phyloP scores from a whole-genome alignment of 352 stramenopile genomes.

The Phytophthora gonapodyides region DNA sequence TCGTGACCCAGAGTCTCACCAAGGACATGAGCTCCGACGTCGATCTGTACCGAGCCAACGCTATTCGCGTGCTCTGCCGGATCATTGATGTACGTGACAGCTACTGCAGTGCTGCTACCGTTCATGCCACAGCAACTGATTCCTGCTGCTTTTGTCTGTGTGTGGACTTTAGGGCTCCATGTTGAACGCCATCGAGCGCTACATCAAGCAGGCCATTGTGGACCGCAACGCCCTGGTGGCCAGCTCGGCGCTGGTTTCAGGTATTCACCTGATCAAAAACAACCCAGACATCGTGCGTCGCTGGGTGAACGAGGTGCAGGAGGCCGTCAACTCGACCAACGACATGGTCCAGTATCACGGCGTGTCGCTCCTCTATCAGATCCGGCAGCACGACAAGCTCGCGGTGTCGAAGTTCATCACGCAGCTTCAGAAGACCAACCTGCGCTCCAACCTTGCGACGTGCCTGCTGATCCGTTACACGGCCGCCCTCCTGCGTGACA shows the following conservation, averaged over 20 bases:
- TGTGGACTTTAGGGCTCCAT: constrained; percentile 72
- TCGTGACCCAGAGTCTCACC: constrained; percentile 98
- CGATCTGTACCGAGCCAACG: constrained; percentile 98
- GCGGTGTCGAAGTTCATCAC: constrained; percentile 96
- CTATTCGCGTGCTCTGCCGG: constrained; percentile 97
- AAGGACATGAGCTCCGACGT: constrained; percentile 99
- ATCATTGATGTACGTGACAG: constrained; percentile 87
- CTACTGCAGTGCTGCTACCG: background rate
- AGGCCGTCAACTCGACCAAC: constrained; percentile 94
- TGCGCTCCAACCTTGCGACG: constrained; percentile 94
- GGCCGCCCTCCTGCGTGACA: constrained; percentile 88
- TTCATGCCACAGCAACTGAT: constrained; percentile 14
- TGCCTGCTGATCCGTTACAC: constrained; percentile 99
- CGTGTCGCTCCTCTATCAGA: constrained; percentile 98
- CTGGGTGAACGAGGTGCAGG: constrained; percentile 98
- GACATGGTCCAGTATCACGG: constrained; percentile 99
- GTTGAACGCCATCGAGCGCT: constrained; percentile 93
- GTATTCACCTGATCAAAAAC: constrained; percentile 94
- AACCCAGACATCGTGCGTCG: constrained; percentile 92
- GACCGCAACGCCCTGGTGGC: constrained; percentile 97
- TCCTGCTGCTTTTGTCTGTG: background rate
- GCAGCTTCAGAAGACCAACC: constrained; percentile 93
- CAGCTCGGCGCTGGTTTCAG: constrained; percentile 96
- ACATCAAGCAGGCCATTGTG: constrained; percentile 99
- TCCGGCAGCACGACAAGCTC: constrained; percentile 98